Conservation (phyloP, 2,329 filamentous ascomycete genomes). For the Colletotrichum sublineola region DNA sequence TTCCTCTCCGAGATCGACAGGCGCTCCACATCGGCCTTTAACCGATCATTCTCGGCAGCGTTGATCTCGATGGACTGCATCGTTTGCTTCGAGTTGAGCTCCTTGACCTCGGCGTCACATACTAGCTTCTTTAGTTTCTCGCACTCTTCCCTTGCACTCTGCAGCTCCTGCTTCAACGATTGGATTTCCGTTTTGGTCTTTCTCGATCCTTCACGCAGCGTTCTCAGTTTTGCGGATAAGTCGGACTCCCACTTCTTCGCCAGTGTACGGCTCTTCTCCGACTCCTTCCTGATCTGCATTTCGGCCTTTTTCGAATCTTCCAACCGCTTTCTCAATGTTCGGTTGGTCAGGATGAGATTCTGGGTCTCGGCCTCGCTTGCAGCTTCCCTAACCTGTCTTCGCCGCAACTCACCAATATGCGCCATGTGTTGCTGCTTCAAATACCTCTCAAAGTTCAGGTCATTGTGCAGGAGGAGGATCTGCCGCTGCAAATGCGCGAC, state of each 20-base stretch:
- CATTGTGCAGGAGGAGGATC: conserved; percentile 81
- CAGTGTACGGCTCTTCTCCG: conserved; percentile 77
- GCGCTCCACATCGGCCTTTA: conserved; percentile 70
- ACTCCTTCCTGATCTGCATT: conserved; percentile 78
- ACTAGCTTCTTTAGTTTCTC: conserved; percentile 76
- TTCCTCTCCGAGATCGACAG: conserved; percentile 73
- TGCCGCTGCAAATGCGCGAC: conserved; percentile 76
- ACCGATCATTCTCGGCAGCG: conserved; percentile 69
- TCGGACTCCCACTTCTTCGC: conserved; percentile 84
- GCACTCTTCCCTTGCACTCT: conserved; percentile 69
- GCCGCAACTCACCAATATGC: conserved; percentile 83
- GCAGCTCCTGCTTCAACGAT: conserved; percentile 69
- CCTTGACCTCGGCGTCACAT: conserved; percentile 76
- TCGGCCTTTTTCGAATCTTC: conserved; percentile 80
- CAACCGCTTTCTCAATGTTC: conserved; percentile 78
- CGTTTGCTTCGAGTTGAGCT: conserved; percentile 73
- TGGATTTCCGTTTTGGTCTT: conserved; percentile 71
- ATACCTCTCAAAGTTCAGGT: conserved; percentile 86
- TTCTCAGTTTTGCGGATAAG: conserved; percentile 74
- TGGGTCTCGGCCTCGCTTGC: conserved; percentile 86
- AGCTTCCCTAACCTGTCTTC: conserved; percentile 80
- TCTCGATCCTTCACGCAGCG: conserved; percentile 78
- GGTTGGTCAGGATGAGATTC: conserved; percentile 82
- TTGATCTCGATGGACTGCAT: conserved; percentile 73
- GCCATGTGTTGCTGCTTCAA: conserved; percentile 86